These are phyloP conservation scores for Furcasterigmium sp. DNA, from an alignment of 2,329 filamentous ascomycete genomes.

Conservation along the genomic window DNA sequence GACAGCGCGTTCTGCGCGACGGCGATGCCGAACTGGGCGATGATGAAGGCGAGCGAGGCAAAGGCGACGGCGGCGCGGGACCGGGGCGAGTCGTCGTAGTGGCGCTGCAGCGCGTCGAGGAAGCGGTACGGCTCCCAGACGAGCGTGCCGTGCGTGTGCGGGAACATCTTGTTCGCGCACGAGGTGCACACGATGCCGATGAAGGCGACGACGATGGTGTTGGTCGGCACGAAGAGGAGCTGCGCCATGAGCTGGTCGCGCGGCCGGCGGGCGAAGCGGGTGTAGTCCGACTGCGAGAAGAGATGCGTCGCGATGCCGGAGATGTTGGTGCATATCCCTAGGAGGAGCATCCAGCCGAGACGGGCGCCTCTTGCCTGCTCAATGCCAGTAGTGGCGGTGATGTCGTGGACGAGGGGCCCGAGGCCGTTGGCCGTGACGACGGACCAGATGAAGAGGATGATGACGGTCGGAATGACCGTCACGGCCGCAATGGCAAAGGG, in stretches of 20 bases:
- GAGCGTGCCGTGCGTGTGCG: slow-evolving; percentile 13
- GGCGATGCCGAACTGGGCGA: slow-evolving; percentile 14
- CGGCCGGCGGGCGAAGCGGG: slow-evolving; percentile 20
- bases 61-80: slow-evolving; percentile 14
- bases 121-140: slow-evolving; percentile 22
- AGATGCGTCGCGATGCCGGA: slow-evolving; percentile 21
- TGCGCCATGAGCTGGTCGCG: slow-evolving; percentile 21
- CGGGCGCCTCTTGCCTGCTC: slow-evolving; percentile 11
- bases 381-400: slow-evolving; percentile 13
- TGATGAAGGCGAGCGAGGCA: slow-evolving; percentile 13
- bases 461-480: slow-evolving; percentile 18
- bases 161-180: slow-evolving; percentile 18
- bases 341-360: slow-evolving; percentile 20
- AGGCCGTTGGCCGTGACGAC: slow-evolving; percentile 19
- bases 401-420: slow-evolving; percentile 17
- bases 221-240: slow-evolving; percentile 18
- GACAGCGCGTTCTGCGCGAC: slow-evolving; percentile 14
- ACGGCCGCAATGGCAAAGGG: slow-evolving; percentile 17
- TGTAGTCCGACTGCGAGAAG: slow-evolving; percentile 23
- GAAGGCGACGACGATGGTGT: slow-evolving; percentile 19
- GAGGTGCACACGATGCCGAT: slow-evolving; percentile 23
- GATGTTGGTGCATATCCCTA: slow-evolving; percentile 20
- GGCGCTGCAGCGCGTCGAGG: slow-evolving; percentile 15
- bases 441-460: slow-evolving; percentile 22
- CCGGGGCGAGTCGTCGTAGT: slow-evolving; percentile 7